Base-by-base conservation (phyloP, 176 grass and related monocot genomes). In the Phoenix dactylifera region DNA sequence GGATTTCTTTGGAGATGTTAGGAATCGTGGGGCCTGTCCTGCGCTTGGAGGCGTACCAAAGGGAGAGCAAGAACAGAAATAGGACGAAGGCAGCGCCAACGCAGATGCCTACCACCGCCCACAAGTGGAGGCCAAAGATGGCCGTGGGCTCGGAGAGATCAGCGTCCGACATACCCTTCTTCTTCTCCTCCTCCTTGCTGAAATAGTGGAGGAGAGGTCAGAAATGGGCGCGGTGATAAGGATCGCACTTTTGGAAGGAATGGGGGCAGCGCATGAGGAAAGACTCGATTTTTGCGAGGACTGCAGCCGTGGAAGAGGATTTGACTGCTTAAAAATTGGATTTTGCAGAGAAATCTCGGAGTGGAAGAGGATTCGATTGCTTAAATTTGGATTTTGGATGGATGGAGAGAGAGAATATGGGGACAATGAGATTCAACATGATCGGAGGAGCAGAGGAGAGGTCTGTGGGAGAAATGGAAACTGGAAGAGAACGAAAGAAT, bases 1-100 rank as follows among this genome's bases (percentile, higher is more conserved):
- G 76, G 66, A 80, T 79, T 76, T 85, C 82, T 72, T 79, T 85
- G 62, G 76, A 56, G 0, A 3, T 61, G 71, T 65, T 65, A 52
- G 71, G 51, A 16, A 55, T 74, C 56, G 48, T 68, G 35, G 63
- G 24, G 49, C 51, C 19, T 16, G 55, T 51, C 16, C 52, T 5
- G 59, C 74, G 23, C 19, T 82, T 81, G 74, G 82, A 58, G 22
- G 85, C 76, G 65, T 81, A 93, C 30, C 82, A 62, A 14, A 92
- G 69, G 28, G 88, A 91, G 76, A 91, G 59, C 56, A 91, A 83
- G 60, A 91, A 84, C 18, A 91, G 63, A 64, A 91, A 83, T 39
- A 91, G 83, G 49, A 91, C 87, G 65, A 91, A 91, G 66, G 87
- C 87, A 16, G 83, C 87, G 4, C 87, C 87, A 79, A 70, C 83